Conservation (phyloP, 257 asterid genomes). For the Nicotiana otophora region DNA sequence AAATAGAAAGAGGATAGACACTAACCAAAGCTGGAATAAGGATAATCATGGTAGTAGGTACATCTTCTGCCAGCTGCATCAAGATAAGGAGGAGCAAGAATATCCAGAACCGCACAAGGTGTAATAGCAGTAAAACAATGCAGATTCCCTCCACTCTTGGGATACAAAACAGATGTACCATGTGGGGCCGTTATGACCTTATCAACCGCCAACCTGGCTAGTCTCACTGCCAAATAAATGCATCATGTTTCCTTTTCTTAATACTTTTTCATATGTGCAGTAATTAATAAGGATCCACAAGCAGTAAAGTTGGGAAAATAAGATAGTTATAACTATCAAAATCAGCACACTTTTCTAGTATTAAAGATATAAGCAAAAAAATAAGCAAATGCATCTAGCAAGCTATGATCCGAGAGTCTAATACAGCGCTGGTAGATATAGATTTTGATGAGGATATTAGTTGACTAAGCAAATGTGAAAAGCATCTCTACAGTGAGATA, state of each 20-base stretch:
- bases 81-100: conserved; percentile 88
- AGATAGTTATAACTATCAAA: background rate
- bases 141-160: conserved; percentile 84
- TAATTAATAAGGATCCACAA: background rate
- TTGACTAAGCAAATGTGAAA: no score
- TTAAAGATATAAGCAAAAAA: background rate
- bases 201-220: conserved; percentile 79
- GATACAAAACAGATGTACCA: conserved; percentile 57
- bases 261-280: background rate
- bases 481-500: no score
- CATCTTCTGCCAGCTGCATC: conserved; percentile 76
- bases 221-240: conserved; percentile 52
- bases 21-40: conserved; percentile 66
- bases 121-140: conserved; percentile 86
- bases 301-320: background rate
- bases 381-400: background rate
- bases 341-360: background rate
- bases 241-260: conserved; percentile 9
- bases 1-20: background rate
- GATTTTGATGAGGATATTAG: background rate
- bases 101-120: conserved; percentile 94
- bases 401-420: background rate
- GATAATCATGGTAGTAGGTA: conserved; percentile 76
- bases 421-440: background rate
- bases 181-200: conserved; percentile 79